These are phyloP conservation scores for Phaffia australis DNA, from an alignment of 768 basidiomycete genomes.

Conservation along the genomic window DNA sequence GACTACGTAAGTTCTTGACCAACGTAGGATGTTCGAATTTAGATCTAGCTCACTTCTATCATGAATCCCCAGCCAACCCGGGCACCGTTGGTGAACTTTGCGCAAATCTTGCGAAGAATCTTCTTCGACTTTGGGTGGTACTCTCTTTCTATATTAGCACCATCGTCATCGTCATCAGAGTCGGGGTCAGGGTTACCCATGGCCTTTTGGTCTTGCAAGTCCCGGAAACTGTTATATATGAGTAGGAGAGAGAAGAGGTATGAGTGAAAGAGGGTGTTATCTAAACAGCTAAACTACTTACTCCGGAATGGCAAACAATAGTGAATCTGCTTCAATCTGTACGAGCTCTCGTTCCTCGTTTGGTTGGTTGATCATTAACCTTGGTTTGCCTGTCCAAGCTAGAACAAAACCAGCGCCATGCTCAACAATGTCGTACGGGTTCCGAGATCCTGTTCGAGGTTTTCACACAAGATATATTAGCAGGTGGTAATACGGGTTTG, in stretches of 20 bases:
- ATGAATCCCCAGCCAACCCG: conserved; percentile 66
- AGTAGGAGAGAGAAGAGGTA: background rate
- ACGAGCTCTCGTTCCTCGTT: conserved; percentile 67
- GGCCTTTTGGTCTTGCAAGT: conserved; percentile 18
- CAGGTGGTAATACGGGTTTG: background rate
- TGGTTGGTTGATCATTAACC: conserved; percentile 55
- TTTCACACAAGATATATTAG: background rate
- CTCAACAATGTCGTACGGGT: conserved; percentile 61
- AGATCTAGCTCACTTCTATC: no score
- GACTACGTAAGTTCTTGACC: no score
- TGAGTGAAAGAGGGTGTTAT: background rate
- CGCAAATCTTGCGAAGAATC: conserved; percentile 57
- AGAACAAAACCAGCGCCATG: conserved; percentile 78
- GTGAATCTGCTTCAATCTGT: conserved; percentile 67
- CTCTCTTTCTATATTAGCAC: background rate
- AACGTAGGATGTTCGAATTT: no score
- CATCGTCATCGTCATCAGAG: background rate
- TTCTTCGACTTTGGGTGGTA: conserved; percentile 27
- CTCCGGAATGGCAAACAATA: conserved; percentile 78
- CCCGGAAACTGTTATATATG: conserved; percentile 6
- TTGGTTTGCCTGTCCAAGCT: conserved; percentile 67
- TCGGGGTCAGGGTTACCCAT: conserved; percentile 11
- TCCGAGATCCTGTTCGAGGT: conserved; percentile 54
- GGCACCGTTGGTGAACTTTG: conserved; percentile 71
- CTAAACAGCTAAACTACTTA: conserved; percentile 40